Percentiles rank a stretch among this genome's conserved stretches.
Conservation (phyloP, 1,284 basidiomycete genomes). For the Boletus smithii region DNA sequence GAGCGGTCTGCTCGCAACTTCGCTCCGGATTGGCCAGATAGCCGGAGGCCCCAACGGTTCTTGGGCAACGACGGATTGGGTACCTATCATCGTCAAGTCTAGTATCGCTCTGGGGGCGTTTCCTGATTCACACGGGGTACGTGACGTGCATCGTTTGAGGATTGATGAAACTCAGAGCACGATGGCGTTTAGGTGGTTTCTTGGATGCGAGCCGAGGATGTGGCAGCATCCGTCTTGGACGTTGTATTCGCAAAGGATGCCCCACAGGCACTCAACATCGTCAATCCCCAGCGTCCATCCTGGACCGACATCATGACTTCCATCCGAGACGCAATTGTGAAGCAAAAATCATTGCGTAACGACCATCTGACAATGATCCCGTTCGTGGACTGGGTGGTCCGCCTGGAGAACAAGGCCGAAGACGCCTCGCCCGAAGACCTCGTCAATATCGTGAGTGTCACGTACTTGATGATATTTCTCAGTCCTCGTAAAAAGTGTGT, state of each 20-base stretch:
- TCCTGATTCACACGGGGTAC: conserved; percentile 27
- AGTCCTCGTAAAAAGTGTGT: too few relatives aligned
- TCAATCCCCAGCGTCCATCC: conserved; percentile 20
- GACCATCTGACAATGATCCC: conserved; percentile 21
- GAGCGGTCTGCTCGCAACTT: conserved; percentile 25
- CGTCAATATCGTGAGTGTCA: conserved; percentile 27
- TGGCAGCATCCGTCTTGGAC: conserved; percentile 20
- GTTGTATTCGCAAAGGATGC: conserved; percentile 9
- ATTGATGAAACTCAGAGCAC: too few relatives aligned
- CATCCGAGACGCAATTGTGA: conserved; percentile 8
- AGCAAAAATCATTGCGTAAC: neutral
- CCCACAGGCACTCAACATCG: conserved; percentile 18
- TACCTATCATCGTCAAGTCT: conserved; percentile 33
- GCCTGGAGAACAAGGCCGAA: conserved; percentile 21
- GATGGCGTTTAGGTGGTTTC: conserved; percentile 14
- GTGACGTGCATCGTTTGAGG: too few relatives aligned
- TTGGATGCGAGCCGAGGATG: conserved; percentile 23
- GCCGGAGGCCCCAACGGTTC: conserved; percentile 26
- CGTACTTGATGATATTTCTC: too few relatives aligned
- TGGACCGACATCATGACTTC: conserved; percentile 10
- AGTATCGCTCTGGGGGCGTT: conserved; percentile 28
- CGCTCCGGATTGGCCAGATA: conserved; percentile 35
- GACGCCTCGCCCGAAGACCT: conserved; percentile 15
- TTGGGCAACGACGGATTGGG: conserved; percentile 35
- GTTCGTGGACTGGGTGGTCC: conserved; percentile 25